Evolutionary conservation across 108 stramenopile genomes (phyloP).

Genomic region (Pseudonitzschia pungens): DNA sequence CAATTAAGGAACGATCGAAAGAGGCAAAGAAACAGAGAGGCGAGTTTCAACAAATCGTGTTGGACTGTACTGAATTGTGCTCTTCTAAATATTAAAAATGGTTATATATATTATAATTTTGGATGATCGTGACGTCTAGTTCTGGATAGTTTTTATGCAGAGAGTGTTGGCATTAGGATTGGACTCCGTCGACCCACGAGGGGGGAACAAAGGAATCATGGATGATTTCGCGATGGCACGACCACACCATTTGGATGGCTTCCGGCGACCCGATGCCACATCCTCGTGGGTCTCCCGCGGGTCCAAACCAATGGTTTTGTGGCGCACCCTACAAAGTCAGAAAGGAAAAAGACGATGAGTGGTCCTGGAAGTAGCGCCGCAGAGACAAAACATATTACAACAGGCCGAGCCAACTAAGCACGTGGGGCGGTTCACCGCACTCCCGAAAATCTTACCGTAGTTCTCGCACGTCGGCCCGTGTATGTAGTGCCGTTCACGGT

Average conservation of each 20-base stretch:
- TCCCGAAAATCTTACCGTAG: conserved; percentile 62
- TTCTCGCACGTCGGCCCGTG: conserved; percentile 92
- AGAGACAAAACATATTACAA: no score
- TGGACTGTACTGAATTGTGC: not conserved
- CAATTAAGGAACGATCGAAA: no score
- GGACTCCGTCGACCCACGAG: conserved; percentile 49
- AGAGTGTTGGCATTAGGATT: not conserved
- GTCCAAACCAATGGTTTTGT: conserved; percentile 99
- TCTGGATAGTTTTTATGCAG: not conserved
- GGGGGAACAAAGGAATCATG: conserved; percentile 77
- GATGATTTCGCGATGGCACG: conserved; percentile 97
- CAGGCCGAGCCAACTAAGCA: not conserved
- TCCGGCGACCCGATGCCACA: conserved; percentile 97
- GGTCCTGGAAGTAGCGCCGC: not conserved
- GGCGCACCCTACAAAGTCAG: conserved; percentile 61
- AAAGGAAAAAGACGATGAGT: not conserved
- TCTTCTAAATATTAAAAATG: not conserved
- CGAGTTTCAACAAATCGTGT: no score
- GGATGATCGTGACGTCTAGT: not conserved
- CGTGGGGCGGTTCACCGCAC: not conserved
- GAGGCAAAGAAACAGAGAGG: no score
- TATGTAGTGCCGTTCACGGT: conserved; percentile 99
- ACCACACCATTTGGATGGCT: conserved; percentile 97
- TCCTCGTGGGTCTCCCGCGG: conserved; percentile 88
- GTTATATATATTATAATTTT: conserved; percentile 1